A percentile compares a stretch with the other conserved stretches of the same genome.
These are phyloP conservation scores for Penicilliopsis zonata DNA, from an alignment of 495 filamentous ascomycete genomes.

Conservation along the genomic window DNA sequence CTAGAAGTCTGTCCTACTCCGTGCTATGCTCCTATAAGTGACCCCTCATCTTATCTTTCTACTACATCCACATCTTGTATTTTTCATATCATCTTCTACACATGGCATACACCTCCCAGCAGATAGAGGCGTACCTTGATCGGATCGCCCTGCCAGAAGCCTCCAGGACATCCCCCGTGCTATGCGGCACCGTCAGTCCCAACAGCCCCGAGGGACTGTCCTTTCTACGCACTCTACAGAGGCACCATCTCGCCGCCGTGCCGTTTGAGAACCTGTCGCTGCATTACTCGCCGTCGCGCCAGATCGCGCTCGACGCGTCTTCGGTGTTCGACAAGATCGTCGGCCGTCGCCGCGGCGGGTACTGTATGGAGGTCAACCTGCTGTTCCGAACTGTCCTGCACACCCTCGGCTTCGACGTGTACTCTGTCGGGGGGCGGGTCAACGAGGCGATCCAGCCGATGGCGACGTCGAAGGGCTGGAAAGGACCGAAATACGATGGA, in stretches of 20 bases:
- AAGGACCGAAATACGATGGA: slow-evolving; percentile 9
- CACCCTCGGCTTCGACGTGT: slow-evolving; percentile 43
- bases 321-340: slow-evolving; percentile 53
- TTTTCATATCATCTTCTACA: too few relatives aligned
- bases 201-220: background rate
- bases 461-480: slow-evolving; percentile 7
- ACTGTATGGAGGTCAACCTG: slow-evolving; percentile 60
- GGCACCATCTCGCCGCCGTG: slow-evolving; percentile 38
- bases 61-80: too few relatives aligned
- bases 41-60: too few relatives aligned
- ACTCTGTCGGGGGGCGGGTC: slow-evolving; percentile 20
- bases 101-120: too few relatives aligned
- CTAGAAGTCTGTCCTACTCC: too few relatives aligned
- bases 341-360: slow-evolving; percentile 39
- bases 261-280: slow-evolving; percentile 53
- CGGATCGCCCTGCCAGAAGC: background rate
- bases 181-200: background rate
- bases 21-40: too few relatives aligned
- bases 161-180: background rate
- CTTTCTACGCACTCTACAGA: slow-evolving; percentile 7
- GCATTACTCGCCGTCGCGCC: slow-evolving; percentile 38
- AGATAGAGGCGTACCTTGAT: background rate
- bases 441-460: slow-evolving; percentile 8
- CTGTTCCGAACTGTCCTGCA: slow-evolving; percentile 50
- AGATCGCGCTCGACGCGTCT: slow-evolving; percentile 39